Conservation (phyloP, 768 basidiomycete genomes). For the Tricholoma bakamatsutake region DNA sequence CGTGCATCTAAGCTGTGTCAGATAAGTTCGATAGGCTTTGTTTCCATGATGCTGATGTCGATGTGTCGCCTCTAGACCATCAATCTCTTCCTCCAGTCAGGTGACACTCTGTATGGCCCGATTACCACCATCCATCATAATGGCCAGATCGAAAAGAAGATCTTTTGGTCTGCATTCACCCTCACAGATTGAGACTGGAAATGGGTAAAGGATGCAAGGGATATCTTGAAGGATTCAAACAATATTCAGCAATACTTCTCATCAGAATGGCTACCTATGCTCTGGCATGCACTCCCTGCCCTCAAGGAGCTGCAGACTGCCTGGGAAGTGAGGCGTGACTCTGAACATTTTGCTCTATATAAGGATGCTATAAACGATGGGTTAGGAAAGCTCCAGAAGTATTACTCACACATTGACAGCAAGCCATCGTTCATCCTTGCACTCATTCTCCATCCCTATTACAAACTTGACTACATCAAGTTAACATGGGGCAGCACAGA, state of each 20-base stretch:
- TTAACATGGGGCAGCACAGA: slow-evolving; percentile 19
- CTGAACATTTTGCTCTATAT: too few species aligned
- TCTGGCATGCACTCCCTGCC: background rate
- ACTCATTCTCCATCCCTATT: slow-evolving; percentile 20
- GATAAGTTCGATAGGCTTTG: too few species aligned
- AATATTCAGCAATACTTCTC: background rate
- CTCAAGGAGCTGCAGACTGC: too few species aligned
- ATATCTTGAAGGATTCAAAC: slow-evolving; percentile 5
- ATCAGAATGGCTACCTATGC: background rate
- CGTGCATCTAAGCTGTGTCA: too few species aligned
- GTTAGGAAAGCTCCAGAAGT: slow-evolving; percentile 19
- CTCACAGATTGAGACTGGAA: slow-evolving; percentile 6
- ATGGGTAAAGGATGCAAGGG: slow-evolving; percentile 1
- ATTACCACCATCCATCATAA: slow-evolving; percentile 6
- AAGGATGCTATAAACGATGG: slow-evolving; percentile 15
- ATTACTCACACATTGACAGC: slow-evolving; percentile 15
- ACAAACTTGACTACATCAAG: slow-evolving; percentile 22
- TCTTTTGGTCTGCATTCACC: slow-evolving; percentile 8
- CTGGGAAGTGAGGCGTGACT: slow-evolving; percentile 2
- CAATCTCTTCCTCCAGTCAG: too few species aligned
- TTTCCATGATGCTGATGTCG: too few species aligned
- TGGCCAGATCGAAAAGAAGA: slow-evolving; percentile 4
- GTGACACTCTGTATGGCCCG: slow-evolving; percentile 5
- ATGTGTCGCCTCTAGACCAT: too few species aligned
- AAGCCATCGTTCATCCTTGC: slow-evolving; percentile 18